Evolutionary conservation across 2,329 filamentous ascomycete species (phyloP).

Genomic region (Colletotrichum tanaceti): DNA sequence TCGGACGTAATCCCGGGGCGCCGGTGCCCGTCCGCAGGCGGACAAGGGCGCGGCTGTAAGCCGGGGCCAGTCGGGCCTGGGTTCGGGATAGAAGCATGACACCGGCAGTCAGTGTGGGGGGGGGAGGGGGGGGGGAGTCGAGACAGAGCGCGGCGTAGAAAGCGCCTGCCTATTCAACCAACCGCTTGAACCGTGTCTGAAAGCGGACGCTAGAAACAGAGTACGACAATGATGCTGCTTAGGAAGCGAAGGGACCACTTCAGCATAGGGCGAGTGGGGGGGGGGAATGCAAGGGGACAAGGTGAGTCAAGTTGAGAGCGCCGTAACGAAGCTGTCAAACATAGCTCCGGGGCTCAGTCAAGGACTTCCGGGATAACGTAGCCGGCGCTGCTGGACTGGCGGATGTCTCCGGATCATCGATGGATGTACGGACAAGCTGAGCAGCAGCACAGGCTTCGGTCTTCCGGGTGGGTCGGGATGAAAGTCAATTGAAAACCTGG

Average conservation of each 20-base stretch:
- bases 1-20: conserved; percentile 1
- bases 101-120: not conserved
- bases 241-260: not conserved
- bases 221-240: not conserved
- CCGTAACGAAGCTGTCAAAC: conserved; percentile 11
- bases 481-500: not conserved
- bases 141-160: not conserved
- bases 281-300: too few species aligned
- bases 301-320: conserved; percentile 4
- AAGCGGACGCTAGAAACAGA: not conserved
- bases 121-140: too few species aligned
- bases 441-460: not conserved
- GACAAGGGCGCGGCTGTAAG: not conserved
- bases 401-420: conserved; percentile 3
- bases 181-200: not conserved
- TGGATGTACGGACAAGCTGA: not conserved
- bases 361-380: not conserved
- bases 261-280: not conserved
- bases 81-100: conserved; percentile 21
- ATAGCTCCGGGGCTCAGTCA: conserved; percentile 8
- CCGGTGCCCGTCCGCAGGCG: conserved; percentile 14
- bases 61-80: conserved; percentile 6
- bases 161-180: not conserved
- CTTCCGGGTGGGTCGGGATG: not conserved
- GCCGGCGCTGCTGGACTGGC: not conserved